Base-by-base conservation (phyloP, 306 rosid genomes). In the Vachellia collinsii region DNA sequence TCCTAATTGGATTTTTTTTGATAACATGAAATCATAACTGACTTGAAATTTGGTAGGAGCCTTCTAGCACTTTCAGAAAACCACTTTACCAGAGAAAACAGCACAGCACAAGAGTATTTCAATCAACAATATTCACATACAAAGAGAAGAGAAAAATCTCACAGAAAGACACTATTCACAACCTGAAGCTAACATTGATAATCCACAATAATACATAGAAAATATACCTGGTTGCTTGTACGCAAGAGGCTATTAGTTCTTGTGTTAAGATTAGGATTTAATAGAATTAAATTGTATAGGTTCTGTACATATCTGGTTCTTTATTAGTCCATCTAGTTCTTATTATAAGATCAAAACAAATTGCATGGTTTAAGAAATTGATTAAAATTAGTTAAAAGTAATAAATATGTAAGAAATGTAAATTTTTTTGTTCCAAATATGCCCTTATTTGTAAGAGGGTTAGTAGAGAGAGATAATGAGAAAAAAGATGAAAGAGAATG, bases 11-110 rank as follows among this genome's bases (percentile, higher is more conserved):
- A 70, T 75, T 50, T 46, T 19, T 50, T 50, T 50, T n/a, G 20
- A 3, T 77, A 74, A 70, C 48, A 67, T 70, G 67, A 77, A 75
- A 42, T 76, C 73, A 74, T 5, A 77, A 34, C 77, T 12, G 43
- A 13, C 51, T 11, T 42, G 43, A 23, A 65, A 71, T 43, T 42
- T 65, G 34, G 22, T 58, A 22, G 64, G 64, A 22, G 29, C 36
- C 29, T n/a, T 56, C 63, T 56, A 20, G 25, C 36, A 8, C 63
- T 20, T 7, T 4, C 14, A 20, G 58, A 17, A 51, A 16, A 51
- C 7, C 22, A 50, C 58, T 51, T 51, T 17, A 51, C 8, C 19
- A 51, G 16, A 20, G 3, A 16, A 51, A 51, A 16, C 20, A 5
- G 1, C 22, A 16, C 58, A 5, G 8, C 1, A 17, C 54, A 51